Evolutionary conservation across 2,329 filamentous ascomycete genomes (phyloP).

Genomic region (Pseudocercospora fijiensis): DNA sequence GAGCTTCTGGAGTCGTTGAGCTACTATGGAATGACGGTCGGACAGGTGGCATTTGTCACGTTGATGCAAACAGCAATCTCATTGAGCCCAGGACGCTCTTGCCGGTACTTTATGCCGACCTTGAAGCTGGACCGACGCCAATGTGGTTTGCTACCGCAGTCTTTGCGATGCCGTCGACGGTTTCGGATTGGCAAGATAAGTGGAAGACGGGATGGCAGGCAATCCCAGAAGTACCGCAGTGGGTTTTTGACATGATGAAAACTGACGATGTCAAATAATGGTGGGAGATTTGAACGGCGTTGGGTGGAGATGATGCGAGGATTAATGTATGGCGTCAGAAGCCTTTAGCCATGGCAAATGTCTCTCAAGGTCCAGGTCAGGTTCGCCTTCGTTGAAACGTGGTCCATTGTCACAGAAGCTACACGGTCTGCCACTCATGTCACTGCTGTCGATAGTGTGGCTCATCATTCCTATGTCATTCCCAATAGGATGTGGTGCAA

Average conservation of each 20-base stretch:
- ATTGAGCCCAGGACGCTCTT: constrained; percentile 70
- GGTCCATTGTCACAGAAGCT: constrained; percentile 41
- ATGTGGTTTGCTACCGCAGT: constrained; percentile 70
- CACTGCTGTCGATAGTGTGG: constrained; percentile 43
- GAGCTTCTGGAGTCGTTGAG: constrained; percentile 54
- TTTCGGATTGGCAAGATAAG: constrained; percentile 51
- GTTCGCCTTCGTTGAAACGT: constrained; percentile 36
- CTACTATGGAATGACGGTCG: constrained; percentile 41
- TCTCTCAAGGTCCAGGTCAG: constrained; percentile 35
- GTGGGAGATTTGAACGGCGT: not conserved
- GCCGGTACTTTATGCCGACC: constrained; percentile 64
- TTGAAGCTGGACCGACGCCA: constrained; percentile 55
- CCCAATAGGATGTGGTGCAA: constrained; percentile 35
- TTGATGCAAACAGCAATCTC: constrained; percentile 77
- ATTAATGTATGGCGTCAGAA: not conserved
- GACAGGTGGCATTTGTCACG: constrained; percentile 66
- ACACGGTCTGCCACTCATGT: constrained; percentile 39
- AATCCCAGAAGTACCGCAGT: constrained; percentile 30
- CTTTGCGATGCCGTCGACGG: constrained; percentile 64
- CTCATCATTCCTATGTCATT: constrained; percentile 43
- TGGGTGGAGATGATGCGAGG: not conserved
- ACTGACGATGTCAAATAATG: not conserved
- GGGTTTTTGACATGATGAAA: constrained; percentile 23
- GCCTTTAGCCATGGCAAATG: constrained; percentile 37
- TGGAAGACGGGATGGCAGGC: constrained; percentile 55